phyloP scores from a whole-genome alignment of 2,329 filamentous ascomycete species.

The Didymella pinodella region DNA sequence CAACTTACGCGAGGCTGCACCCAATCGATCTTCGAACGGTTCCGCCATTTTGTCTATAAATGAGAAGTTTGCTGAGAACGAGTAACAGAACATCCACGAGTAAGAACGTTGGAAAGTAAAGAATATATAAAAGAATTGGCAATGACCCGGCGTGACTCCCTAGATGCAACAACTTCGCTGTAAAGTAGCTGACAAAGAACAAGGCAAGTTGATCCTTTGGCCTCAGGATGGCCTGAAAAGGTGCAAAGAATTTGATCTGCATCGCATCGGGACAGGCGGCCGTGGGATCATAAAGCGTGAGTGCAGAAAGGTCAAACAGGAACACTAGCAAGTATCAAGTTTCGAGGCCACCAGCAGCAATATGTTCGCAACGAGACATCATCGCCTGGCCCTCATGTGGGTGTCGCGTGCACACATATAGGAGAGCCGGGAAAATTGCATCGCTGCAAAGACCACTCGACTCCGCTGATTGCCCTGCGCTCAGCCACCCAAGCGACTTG shows the following conservation, averaged over 20 bases:
- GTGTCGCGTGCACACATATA: slow-evolving; percentile 21
- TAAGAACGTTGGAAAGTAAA: slow-evolving; percentile 29
- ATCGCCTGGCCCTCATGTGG: slow-evolving; percentile 11
- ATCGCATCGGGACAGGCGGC: slow-evolving; percentile 20
- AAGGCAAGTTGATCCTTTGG: slow-evolving; percentile 26
- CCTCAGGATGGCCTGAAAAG: slow-evolving; percentile 25
- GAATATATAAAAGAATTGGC: slow-evolving; percentile 28
- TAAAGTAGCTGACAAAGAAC: slow-evolving; percentile 28
- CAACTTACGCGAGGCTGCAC: slow-evolving; percentile 22
- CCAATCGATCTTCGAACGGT: slow-evolving; percentile 14
- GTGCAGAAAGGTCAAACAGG: neutral
- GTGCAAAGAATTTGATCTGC: slow-evolving; percentile 27
- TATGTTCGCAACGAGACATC: slow-evolving; percentile 11
- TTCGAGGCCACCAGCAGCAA: slow-evolving; percentile 5
- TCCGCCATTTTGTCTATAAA: slow-evolving; percentile 25
- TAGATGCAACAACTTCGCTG: slow-evolving; percentile 28
- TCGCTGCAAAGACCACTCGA: slow-evolving; percentile 4
- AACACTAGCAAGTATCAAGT: slow-evolving; percentile 7
- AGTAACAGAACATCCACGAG: slow-evolving; percentile 27
- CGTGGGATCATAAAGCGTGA: slow-evolving; percentile 22
- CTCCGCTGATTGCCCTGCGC: slow-evolving; percentile 3
- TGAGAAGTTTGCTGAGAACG: slow-evolving; percentile 24
- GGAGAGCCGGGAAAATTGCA: slow-evolving; percentile 4
- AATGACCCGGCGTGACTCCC: slow-evolving; percentile 26
- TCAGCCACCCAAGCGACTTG: slow-evolving; percentile 6